Base-by-base conservation (phyloP, 2,329 filamentous ascomycete species). In the Penicillium sp. region DNA sequence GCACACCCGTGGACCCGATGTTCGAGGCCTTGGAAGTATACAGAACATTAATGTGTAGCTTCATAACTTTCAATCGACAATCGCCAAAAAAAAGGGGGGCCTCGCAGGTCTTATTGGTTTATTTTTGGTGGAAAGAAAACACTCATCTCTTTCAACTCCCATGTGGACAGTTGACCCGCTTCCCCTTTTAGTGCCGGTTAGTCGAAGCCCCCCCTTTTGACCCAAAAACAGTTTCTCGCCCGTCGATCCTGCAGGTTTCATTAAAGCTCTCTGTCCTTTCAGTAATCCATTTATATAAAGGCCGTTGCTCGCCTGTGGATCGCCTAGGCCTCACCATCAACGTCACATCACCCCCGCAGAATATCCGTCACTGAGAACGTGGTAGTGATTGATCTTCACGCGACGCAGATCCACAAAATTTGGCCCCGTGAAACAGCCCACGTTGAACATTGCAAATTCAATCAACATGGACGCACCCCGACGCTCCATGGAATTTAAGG, bases 401-500 rank as follows among this genome's bases (percentile, higher is more conserved):
- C 54, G 49, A 42, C 42, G 21, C 40, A 23, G 50, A 42, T 54
- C 42, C 35, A 41, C 45, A 13, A 21, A 41, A 25, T 42, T 12
- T n/a, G 23, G 15, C 13, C 53, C 25, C 19, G 46, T 50, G 23
- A 52, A 48, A 56, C 40, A 54, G 53, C 54, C 51, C 57, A 43
- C 38, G 15, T 50, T 58, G 50, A 56, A 59, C 29, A 43, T 38
- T 49, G 50, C 59, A 47, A 55, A 56, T 47, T 53, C 58, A 47
- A 54, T 52, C 56, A 58, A 48, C 35, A 73, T 74, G 72, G 71
- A 72, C 37, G 70, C 71, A 52, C 57, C 65, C 19, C 55, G 55
- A 35, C 61, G 57, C 19, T 38, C 60, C 23, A 53, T 56, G 37
- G 62, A 63, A 10, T 47, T 50, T 21, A 65, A 63, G 31, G 27